Conservation (phyloP, 257 asterid genomes). For the Verbena officinalis region DNA sequence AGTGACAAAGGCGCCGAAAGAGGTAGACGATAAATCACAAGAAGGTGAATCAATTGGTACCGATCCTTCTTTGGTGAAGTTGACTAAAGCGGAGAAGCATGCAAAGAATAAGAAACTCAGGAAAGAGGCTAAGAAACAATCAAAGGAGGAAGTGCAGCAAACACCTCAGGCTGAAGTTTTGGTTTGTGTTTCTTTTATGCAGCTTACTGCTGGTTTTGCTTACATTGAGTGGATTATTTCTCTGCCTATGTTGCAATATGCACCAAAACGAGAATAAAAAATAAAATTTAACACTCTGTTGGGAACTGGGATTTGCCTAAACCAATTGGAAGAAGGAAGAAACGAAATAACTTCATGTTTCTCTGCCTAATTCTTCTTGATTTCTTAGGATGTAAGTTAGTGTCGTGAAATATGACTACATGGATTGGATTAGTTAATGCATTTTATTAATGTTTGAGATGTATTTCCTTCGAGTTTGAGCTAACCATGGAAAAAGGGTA, state of each 20-base stretch:
- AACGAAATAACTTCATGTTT: slow-evolving; percentile 5
- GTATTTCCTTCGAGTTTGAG: background rate
- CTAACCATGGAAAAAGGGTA: background rate
- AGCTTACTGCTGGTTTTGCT: slow-evolving; percentile 1
- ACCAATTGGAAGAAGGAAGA: background rate
- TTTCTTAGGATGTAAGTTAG: background rate
- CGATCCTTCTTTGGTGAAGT: slow-evolving; percentile 44
- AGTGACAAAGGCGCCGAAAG: slow-evolving; percentile 53
- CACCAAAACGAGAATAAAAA: background rate
- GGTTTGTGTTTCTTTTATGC: slow-evolving; percentile 46
- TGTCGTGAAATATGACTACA: background rate
- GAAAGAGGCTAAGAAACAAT: slow-evolving; percentile 88
- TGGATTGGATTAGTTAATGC: background rate
- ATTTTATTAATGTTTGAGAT: background rate
- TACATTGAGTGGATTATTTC: background rate
- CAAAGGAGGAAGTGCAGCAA: slow-evolving; percentile 65
- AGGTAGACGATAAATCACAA: slow-evolving; percentile 45
- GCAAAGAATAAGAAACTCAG: slow-evolving; percentile 70
- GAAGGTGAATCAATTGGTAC: slow-evolving; percentile 44
- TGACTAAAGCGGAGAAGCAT: slow-evolving; percentile 79
- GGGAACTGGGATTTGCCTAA: background rate
- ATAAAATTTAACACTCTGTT: background rate
- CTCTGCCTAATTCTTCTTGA: background rate
- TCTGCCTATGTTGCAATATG: slow-evolving; percentile 12
- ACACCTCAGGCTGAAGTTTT: slow-evolving; percentile 74